phyloP scores from a whole-genome alignment of 202 grass and related monocot species.

The Digitaria exilis region DNA sequence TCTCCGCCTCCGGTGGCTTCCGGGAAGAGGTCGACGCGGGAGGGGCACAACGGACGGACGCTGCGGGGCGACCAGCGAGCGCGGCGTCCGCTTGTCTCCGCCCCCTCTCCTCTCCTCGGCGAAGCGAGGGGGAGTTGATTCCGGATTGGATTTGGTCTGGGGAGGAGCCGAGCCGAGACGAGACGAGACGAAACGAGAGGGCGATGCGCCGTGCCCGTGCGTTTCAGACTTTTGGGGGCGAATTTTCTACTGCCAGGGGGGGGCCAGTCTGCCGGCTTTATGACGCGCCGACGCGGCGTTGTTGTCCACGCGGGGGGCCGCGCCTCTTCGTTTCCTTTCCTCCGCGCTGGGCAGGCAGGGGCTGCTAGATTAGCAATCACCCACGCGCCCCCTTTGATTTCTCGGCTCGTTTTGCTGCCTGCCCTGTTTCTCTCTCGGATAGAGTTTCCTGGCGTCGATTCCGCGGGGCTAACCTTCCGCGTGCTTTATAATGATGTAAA shows the following conservation, averaged over 20 bases:
- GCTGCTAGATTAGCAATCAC: background rate
- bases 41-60: background rate
- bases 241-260: no score
- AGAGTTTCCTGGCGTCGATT: background rate
- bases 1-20: background rate
- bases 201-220: constrained; percentile 14
- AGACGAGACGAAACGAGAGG: background rate
- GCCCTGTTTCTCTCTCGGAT: background rate
- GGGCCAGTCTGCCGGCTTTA: no score
- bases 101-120: background rate
- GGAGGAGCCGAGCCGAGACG: background rate
- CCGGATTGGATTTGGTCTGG: constrained; percentile 31
- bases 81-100: background rate
- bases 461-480: background rate
- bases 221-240: background rate
- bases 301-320: background rate
- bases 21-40: constrained; percentile 16
- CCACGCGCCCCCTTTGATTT: background rate
- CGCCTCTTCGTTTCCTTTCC: background rate
- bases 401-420: background rate
- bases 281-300: no score
- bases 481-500: background rate
- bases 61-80: background rate
- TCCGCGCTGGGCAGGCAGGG: background rate
- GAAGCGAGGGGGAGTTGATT: background rate